Base-by-base conservation (phyloP, 768 basidiomycete species). In the Lanmaoa rubissima region DNA sequence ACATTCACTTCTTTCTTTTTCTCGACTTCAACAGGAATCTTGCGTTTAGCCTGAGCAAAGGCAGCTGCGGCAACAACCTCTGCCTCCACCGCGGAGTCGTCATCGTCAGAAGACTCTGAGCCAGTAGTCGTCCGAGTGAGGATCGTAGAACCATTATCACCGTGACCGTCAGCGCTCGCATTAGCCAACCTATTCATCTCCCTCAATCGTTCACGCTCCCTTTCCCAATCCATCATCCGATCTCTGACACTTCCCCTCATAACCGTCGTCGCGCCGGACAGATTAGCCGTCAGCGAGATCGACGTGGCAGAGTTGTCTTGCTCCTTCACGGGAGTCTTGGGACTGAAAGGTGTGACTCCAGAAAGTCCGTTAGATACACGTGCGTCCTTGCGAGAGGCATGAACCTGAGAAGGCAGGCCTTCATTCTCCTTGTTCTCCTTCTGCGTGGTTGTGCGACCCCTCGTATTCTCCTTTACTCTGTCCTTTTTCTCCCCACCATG, bases 151-250 rank as follows among this genome's bases (percentile, higher is more conserved):
- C 63, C 64, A 73, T 71, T 60, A 64, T 74, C 70, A 74, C 75
- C 65, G 55, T 71, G 64, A 73, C 76, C 41, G 69, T 74, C 65
- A 72, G 69, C 57, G 70, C 77, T 65, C 78, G 79, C 62, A 65
- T 89, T 87, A 65, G 84, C 78, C 64, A 87, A 57, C 56, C 77
- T 75, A 57, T 79, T 79, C 78, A 88, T 85, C 76, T 89, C 87
- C 62, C 88, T 78, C 65, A 90, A 70, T 57, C 87, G 75, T 70
- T 85, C 79, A 36, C 81, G 79, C 69, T 90, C 88, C 41, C 83
- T 75, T 66, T 91, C 88, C 88, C 89, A 91, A 62, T 90, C 88
- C 61, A 77, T 77, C 61, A 90, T 85, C 12, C 89, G 77, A 55
- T 88, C 82, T 55, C 78, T 79, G 17, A 78, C 78, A 17, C 74